Base-by-base conservation (phyloP, 192 early-diverging fungal species). In the Piromyces sp. region DNA sequence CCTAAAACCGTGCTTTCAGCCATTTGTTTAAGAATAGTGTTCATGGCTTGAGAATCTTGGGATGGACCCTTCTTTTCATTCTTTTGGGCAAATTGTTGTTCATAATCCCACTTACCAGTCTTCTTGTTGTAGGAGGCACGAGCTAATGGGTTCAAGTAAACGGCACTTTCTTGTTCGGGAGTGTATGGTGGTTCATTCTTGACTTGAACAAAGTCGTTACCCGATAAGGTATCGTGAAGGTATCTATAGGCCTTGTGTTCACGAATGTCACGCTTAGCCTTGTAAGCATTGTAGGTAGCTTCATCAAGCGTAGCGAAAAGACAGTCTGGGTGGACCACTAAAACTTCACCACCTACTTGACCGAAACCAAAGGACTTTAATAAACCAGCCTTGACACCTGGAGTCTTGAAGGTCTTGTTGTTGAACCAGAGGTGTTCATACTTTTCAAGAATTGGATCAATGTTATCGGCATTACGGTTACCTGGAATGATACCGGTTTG, bases 391-490 rank as follows among this genome's bases (percentile, higher is more conserved):
- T 68, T 68, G n/a, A 68, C 51, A 68, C 51, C 51, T 68, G 51
- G 51, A 68, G 51, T 68, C 26, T 68, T 68, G 51, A 68, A 94
- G n/a, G 95, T 89, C 82, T 92, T 90, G 51, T 92, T 93, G 14
- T 93, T 93, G 87, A 95, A 98, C 36, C 96, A 82, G 42, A 94
- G 87, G 85, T 95, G 89, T 81, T 95, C 93, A 84, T 90, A 96
- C 83, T 94, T 86, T 51, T 87, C 84, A 82, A 98, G 88, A 1
- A 91, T 86, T 58, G 87, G 87, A 80, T 96, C 94, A 58, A 94
- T 90, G 85, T 95, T 95, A 87, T 95, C 95, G 33, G 92, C 88
- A 86, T 95, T 95, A 84, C 95, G 94, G 88, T 98, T 98, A 79
- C 96, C 96, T 26, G 95, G 96, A 79, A 96, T 89, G 42, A 95